phyloP scores from a whole-genome alignment of 805 yeast species.

The Ogataea pignaliae region DNA sequence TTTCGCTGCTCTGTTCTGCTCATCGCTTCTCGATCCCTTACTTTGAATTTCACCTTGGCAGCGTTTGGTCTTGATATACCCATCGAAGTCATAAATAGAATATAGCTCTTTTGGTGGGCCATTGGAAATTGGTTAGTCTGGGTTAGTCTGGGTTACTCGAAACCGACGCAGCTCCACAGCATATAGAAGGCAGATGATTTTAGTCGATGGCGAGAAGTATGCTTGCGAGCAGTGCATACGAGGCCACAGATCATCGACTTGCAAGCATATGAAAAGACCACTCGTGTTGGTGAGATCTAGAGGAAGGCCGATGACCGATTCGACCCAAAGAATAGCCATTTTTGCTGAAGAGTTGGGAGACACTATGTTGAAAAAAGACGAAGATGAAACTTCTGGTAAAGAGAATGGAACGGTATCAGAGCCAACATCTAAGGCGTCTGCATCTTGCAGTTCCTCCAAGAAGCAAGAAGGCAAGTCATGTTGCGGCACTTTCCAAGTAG shows the following conservation, averaged over 20 bases:
- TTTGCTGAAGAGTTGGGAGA: conserved; percentile 36
- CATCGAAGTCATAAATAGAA: no score
- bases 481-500: conserved; percentile 1
- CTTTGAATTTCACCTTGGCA: no score
- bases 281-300: conserved; percentile 83
- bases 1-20: no score
- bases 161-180: no score
- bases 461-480: background rate
- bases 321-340: conserved; percentile 56
- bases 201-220: conserved; percentile 73
- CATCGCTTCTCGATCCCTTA: no score
- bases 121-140: no score
- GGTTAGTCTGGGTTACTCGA: no score
- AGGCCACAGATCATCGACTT: conserved; percentile 87
- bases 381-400: background rate
- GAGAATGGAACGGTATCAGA: background rate
- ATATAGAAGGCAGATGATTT: conserved; percentile 47
- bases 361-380: background rate
- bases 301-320: conserved; percentile 74
- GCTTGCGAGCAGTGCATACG: conserved; percentile 86
- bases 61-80: no score
- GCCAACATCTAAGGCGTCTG: background rate
- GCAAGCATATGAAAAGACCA: conserved; percentile 77
- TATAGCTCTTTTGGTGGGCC: no score
- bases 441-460: no score